A percentile compares a stretch with the other conserved stretches of the same genome.
These are phyloP conservation scores for Sporothrix dimorphospora DNA, from an alignment of 2,329 filamentous ascomycete genomes.

Conservation along the genomic window DNA sequence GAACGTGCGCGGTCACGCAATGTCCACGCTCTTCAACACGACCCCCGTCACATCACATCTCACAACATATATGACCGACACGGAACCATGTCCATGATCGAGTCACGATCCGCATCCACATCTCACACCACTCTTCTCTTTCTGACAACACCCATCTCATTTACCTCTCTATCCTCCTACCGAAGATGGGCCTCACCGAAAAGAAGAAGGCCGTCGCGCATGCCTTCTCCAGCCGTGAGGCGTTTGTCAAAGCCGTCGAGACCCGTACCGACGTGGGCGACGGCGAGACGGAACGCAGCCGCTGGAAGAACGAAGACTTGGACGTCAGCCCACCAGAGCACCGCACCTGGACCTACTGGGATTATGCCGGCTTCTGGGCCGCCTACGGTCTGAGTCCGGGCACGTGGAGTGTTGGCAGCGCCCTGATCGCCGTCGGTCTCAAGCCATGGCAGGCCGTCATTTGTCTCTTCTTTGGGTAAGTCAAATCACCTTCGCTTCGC, in stretches of 20 bases:
- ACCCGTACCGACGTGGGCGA: neutral
- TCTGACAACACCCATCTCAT: neutral
- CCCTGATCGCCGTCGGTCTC: slow-evolving; percentile 10
- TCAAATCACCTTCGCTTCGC: accelerated
- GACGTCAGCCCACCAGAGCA: slow-evolving; percentile 23
- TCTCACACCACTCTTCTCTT: neutral
- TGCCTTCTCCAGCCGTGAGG: neutral
- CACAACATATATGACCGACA: neutral
- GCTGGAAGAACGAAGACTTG: slow-evolving; percentile 20
- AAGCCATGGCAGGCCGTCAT: slow-evolving; percentile 20
- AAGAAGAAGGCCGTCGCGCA: neutral
- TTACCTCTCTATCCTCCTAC: neutral
- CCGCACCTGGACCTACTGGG: slow-evolving; percentile 7
- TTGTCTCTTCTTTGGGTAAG: slow-evolving; percentile 12
- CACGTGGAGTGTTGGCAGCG: slow-evolving; percentile 21
- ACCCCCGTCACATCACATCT: neutral
- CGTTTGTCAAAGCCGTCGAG: slow-evolving; percentile 3
- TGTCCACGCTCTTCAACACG: too few species aligned
- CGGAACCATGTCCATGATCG: neutral
- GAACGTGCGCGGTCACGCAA: neutral
- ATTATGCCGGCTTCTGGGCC: slow-evolving; percentile 22
- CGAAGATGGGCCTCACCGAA: neutral
- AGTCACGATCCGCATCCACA: neutral
- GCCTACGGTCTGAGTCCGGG: slow-evolving; percentile 15
- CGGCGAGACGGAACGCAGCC: slow-evolving; percentile 1